phyloP scores from a whole-genome alignment of 2,329 filamentous ascomycete species.

The Colletotrichum coccodes region DNA sequence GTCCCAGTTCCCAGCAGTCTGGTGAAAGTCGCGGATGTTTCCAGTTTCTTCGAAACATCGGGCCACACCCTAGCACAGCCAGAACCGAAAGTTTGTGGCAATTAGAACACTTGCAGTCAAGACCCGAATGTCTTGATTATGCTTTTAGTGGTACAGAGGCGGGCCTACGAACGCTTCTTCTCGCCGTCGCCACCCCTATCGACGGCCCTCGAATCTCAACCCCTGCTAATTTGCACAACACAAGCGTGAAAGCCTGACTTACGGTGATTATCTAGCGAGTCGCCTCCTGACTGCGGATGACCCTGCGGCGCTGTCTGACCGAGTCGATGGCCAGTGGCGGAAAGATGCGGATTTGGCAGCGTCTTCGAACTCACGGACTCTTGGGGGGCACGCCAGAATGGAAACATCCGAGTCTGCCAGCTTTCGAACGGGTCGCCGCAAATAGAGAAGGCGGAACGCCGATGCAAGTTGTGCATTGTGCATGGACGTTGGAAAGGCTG shows the following conservation, averaged over 20 bases:
- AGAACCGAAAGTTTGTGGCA: slow-evolving; percentile 1
- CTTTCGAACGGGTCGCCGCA: neutral
- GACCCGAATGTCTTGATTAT: slow-evolving; percentile 9
- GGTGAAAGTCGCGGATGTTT: slow-evolving; percentile 12
- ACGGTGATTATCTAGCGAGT: slow-evolving; percentile 18
- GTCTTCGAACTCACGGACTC: neutral
- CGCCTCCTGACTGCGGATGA: slow-evolving; percentile 8
- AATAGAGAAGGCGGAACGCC: slow-evolving; percentile 31
- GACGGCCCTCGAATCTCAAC: neutral
- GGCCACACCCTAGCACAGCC: slow-evolving; percentile 15
- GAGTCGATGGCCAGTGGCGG: neutral
- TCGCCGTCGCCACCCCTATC: slow-evolving; percentile 18
- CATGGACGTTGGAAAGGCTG: slow-evolving; percentile 26
- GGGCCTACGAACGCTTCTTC: slow-evolving; percentile 2
- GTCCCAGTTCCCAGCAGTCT: slow-evolving; percentile 16
- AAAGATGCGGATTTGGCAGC: slow-evolving; percentile 16
- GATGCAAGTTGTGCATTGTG: slow-evolving; percentile 25
- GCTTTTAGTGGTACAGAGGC: slow-evolving; percentile 14
- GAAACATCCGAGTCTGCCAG: neutral
- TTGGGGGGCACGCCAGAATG: neutral
- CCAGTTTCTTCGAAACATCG: slow-evolving; percentile 16
- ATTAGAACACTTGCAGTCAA: neutral
- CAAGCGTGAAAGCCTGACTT: slow-evolving; percentile 13
- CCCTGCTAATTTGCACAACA: neutral
- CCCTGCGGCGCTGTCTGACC: slow-evolving; percentile 5